Evolutionary conservation across 1,284 basidiomycete species (phyloP).

Genomic region (Naganishia sp.): DNA sequence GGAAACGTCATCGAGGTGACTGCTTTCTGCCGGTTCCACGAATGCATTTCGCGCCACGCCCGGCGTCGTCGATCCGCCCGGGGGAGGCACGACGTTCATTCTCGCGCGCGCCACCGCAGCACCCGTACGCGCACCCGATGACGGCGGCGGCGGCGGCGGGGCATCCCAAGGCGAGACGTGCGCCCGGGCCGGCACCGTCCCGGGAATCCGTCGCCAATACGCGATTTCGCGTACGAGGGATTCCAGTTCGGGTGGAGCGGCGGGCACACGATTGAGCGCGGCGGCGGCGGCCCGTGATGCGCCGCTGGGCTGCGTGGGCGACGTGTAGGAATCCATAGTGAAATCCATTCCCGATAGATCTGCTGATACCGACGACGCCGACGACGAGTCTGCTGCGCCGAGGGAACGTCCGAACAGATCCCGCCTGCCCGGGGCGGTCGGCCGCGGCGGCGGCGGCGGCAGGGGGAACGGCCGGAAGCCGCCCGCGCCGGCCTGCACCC

Average conservation of each 20-base stretch:
- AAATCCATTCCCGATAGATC: conserved; percentile 16
- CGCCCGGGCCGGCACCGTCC: background rate
- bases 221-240: conserved; percentile 17
- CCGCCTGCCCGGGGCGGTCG: background rate
- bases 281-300: too few relatives aligned
- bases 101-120: too few relatives aligned
- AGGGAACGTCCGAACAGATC: background rate
- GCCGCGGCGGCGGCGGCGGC: conserved; percentile 11
- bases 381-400: background rate
- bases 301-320: conserved; percentile 5
- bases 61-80: background rate
- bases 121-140: too few relatives aligned
- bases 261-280: background rate
- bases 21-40: background rate
- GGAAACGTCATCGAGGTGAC: background rate
- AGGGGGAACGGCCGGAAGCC: conserved; percentile 23
- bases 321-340: conserved; percentile 10
- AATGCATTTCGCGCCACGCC: background rate
- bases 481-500: too few relatives aligned
- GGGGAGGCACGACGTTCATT: too few relatives aligned
- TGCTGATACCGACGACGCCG: background rate
- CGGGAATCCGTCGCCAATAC: conserved; percentile 19
- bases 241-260: conserved; percentile 4
- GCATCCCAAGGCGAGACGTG: too few relatives aligned
- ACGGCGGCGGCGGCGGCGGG: too few relatives aligned